These are phyloP conservation scores for Plasmodium coatneyi DNA, from an alignment of 169 alveolate species.

Conservation along the genomic window DNA sequence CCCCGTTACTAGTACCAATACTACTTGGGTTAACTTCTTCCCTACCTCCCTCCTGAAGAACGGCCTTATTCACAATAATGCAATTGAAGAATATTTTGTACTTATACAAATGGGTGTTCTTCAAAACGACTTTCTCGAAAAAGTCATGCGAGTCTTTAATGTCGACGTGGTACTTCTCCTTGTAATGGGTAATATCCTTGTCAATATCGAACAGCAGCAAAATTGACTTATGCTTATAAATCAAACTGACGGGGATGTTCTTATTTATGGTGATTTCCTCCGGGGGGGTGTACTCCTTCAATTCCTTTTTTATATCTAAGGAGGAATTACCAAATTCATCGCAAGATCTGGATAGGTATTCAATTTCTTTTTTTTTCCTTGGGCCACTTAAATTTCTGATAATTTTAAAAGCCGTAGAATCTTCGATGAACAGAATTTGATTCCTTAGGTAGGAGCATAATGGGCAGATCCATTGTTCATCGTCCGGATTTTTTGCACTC, in stretches of 20 bases:
- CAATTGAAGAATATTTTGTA: conserved; percentile 47
- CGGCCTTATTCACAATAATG: conserved; percentile 32
- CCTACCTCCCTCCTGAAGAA: background rate
- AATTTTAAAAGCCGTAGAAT: conserved; percentile 76
- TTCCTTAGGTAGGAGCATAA: conserved; percentile 80
- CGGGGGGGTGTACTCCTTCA: conserved; percentile 74
- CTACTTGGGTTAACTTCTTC: background rate
- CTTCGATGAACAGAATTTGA: conserved; percentile 81
- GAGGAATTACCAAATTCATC: background rate
- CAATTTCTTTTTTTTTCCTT: conserved; percentile 77
- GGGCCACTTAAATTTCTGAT: conserved; percentile 83
- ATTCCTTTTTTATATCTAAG: conserved; percentile 70
- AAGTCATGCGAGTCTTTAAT: conserved; percentile 47
- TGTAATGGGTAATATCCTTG: conserved; percentile 11
- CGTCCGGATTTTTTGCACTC: conserved; percentile 70
- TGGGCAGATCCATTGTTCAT: conserved; percentile 87
- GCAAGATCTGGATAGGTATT: conserved; percentile 58
- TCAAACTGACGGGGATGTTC: background rate
- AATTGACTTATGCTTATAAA: conserved; percentile 20
- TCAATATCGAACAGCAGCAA: conserved; percentile 26
- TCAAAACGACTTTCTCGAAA: conserved; percentile 58
- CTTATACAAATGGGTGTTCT: conserved; percentile 29
- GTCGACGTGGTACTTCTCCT: conserved; percentile 3
- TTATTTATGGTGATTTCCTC: conserved; percentile 75
- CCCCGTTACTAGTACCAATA: background rate